These are phyloP conservation scores for Boletus subparvulus DNA, from an alignment of 768 basidiomycete species.

Conservation along the genomic window DNA sequence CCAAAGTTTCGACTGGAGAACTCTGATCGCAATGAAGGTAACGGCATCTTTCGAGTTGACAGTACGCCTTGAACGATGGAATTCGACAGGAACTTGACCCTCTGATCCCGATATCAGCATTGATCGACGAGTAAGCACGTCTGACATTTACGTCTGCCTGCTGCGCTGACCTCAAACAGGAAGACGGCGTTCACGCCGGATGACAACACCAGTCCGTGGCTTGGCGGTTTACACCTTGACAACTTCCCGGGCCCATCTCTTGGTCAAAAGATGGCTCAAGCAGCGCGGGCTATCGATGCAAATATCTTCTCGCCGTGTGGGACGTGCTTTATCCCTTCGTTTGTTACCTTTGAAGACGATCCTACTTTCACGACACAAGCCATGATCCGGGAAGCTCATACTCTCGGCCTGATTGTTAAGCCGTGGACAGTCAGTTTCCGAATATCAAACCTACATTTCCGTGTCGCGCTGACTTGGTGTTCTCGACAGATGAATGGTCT, in stretches of 20 bases:
- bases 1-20: slow-evolving; percentile 84
- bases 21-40: slow-evolving; percentile 70
- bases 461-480: background rate
- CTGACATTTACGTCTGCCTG: background rate
- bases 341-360: slow-evolving; percentile 44
- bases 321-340: slow-evolving; percentile 37
- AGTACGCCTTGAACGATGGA: background rate
- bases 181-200: slow-evolving; percentile 42
- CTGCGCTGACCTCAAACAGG: slow-evolving; percentile 25
- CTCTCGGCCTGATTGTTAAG: slow-evolving; percentile 59
- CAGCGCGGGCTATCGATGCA: slow-evolving; percentile 63
- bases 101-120: slow-evolving; percentile 56
- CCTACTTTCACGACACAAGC: slow-evolving; percentile 62
- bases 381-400: slow-evolving; percentile 69
- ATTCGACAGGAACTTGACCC: slow-evolving; percentile 52
- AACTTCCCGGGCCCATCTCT: slow-evolving; percentile 61
- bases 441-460: background rate
- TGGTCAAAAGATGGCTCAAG: slow-evolving; percentile 61
- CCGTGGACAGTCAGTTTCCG: slow-evolving; percentile 66
- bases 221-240: slow-evolving; percentile 63
- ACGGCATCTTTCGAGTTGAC: background rate
- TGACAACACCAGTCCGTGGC: slow-evolving; percentile 58
- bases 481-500: slow-evolving; percentile 55
- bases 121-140: slow-evolving; percentile 58
- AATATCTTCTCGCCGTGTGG: slow-evolving; percentile 66